Conservation (phyloP, 495 filamentous ascomycete genomes). For the Immersiella caudata region DNA sequence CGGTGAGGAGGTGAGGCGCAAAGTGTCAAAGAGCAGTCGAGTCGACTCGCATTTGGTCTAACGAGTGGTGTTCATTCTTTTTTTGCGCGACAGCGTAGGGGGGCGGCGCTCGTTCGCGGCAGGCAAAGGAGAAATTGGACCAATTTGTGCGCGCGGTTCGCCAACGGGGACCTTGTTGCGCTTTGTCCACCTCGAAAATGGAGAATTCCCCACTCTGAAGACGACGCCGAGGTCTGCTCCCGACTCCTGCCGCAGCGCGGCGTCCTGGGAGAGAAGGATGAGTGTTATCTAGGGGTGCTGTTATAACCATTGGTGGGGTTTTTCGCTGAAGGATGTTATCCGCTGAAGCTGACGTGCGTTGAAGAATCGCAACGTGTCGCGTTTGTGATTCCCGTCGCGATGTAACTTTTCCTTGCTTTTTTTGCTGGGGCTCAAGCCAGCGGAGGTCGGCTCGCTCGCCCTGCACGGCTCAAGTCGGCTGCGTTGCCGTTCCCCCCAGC, state of each 20-base stretch:
- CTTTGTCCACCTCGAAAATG: conserved; percentile 4
- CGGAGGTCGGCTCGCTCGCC: background rate
- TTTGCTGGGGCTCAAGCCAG: background rate
- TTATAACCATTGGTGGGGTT: background rate
- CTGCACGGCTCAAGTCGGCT: too few species aligned
- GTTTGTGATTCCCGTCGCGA: background rate
- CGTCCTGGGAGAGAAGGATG: background rate
- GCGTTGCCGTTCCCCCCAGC: too few species aligned
- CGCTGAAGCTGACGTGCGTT: background rate
- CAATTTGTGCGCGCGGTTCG: background rate
- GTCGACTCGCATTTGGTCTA: too few species aligned
- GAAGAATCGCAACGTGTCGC: background rate
- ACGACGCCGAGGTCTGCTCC: background rate
- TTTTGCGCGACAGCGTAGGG: background rate
- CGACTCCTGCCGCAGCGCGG: background rate
- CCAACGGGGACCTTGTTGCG: background rate
- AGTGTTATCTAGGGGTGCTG: background rate
- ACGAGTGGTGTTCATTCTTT: too few species aligned
- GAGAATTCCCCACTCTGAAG: background rate
- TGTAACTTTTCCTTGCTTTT: background rate
- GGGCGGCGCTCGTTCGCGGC: background rate
- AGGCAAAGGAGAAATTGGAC: background rate
- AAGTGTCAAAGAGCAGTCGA: too few species aligned
- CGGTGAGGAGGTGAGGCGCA: too few species aligned
- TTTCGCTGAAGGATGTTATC: background rate